Base-by-base conservation (phyloP, 768 basidiomycete species). In the Neoboletus magnificus region DNA sequence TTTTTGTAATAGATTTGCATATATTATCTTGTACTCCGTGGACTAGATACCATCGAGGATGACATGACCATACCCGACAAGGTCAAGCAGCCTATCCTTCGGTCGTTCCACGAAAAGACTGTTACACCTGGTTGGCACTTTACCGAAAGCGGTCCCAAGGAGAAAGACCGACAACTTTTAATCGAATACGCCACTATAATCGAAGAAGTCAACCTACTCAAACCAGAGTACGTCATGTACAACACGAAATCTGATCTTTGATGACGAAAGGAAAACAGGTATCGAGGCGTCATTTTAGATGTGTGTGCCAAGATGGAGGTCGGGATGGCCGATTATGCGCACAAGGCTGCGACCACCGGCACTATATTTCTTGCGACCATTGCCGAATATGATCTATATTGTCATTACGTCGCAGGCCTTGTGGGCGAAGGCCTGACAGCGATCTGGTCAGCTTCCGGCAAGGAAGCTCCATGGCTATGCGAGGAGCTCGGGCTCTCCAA, bases 341-440 rank as follows among this genome's bases (percentile, higher is more conserved):
- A 91, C 72, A 85, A 86, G 60, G 86, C 91, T 6, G 86, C 87
- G 6, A 77, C 86, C 6, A 83, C 84, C 1, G 85, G 85, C 48
- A 75, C 81, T 42, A 79, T 85, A 59, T 87, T 87, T 65, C 79
- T 97, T 52, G 81, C 84, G 43, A 84, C 87, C 7, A 73, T 93
- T 50, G 77, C 84, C 36, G 93, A 97, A 62, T 99, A 94, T 75
- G 93, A 98, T 70, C 81, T 99, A 15, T 99, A 99, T 73, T 99
- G 96, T 70, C 96, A 99, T 72, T 98, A 94, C 68, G 96, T 98
- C 62, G 96, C 96, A 0, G 96, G 96, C 3, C 87, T 99, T 54
- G 96, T 98, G 56, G 96, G 96, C 35, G 95, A 98, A 71, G 95
- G 95, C 44, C 82, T 96, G 32, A 93, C 91, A 0, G 84, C 92